A percentile compares a stretch with the other conserved stretches of the same genome.
These are phyloP conservation scores for Suillus occidentalis DNA, from an alignment of 768 basidiomycete genomes.

Conservation along the genomic window DNA sequence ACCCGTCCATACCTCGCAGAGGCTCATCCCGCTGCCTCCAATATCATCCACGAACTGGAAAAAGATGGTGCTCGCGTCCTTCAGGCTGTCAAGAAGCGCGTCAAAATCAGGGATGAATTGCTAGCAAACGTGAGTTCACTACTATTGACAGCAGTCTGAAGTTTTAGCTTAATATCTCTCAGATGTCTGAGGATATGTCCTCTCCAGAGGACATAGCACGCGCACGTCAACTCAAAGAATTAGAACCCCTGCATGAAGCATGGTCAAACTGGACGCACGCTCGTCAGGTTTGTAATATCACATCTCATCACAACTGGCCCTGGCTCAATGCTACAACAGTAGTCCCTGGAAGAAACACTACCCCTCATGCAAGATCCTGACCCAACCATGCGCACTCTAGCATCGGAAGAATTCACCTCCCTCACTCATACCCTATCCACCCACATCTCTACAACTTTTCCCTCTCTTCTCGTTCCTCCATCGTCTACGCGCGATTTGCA, in stretches of 20 bases:
- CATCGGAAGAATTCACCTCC: slow-evolving; percentile 59
- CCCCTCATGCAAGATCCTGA: slow-evolving; percentile 73
- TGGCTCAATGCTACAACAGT: slow-evolving; percentile 30
- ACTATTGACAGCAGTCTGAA: neutral
- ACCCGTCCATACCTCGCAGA: slow-evolving; percentile 9
- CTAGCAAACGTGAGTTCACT: slow-evolving; percentile 38
- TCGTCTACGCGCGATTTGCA: slow-evolving; percentile 66
- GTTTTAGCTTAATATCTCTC: neutral
- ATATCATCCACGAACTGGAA: slow-evolving; percentile 30
- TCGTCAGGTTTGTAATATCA: slow-evolving; percentile 48
- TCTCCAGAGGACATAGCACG: slow-evolving; percentile 56
- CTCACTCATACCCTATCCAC: slow-evolving; percentile 37
- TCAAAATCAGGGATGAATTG: neutral
- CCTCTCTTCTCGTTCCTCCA: slow-evolving; percentile 69
- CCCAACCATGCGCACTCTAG: slow-evolving; percentile 70
- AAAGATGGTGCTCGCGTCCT: slow-evolving; percentile 52
- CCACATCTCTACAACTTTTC: slow-evolving; percentile 49
- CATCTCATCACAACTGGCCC: slow-evolving; percentile 8
- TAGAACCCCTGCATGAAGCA: slow-evolving; percentile 63
- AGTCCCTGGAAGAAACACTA: slow-evolving; percentile 67
- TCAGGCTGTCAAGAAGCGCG: slow-evolving; percentile 23
- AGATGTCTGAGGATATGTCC: slow-evolving; percentile 57
- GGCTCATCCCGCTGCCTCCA: neutral
- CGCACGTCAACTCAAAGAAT: slow-evolving; percentile 64
- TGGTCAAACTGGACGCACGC: slow-evolving; percentile 67